Percentiles rank a stretch among this genome's conserved stretches.
These are phyloP conservation scores for Rugonectria rugulosa DNA, from an alignment of 2,329 filamentous ascomycete genomes.

Conservation along the genomic window DNA sequence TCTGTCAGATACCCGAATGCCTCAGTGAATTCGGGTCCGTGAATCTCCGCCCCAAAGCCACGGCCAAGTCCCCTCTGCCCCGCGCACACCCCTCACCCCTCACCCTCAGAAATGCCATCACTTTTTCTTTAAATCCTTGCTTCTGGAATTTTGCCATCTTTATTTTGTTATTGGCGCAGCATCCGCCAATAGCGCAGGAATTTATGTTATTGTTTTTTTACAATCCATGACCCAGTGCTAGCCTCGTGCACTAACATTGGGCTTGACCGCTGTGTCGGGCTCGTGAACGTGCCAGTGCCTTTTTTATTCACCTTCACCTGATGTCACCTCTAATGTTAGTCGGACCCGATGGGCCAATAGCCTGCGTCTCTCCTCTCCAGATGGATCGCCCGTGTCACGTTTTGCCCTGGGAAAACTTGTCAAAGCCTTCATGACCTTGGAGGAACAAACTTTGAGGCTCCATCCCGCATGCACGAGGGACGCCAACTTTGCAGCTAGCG, in stretches of 20 bases:
- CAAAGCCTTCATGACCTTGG: no score
- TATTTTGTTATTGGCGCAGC: background rate
- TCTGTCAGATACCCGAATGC: no score
- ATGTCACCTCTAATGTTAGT: no score
- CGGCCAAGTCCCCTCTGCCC: no score
- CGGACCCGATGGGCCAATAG: no score
- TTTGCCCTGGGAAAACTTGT: no score
- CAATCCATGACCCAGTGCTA: background rate
- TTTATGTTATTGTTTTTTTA: background rate
- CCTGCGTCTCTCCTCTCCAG: no score
- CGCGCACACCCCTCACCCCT: background rate
- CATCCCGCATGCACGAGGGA: constrained; percentile 6
- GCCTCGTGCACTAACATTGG: background rate
- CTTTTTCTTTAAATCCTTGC: background rate
- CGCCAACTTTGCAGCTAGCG: constrained; percentile 7
- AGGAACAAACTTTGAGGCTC: no score
- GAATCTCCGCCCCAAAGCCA: background rate
- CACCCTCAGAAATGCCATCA: background rate
- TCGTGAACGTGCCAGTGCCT: constrained; percentile 1
- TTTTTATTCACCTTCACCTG: no score
- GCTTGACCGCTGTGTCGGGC: constrained; percentile 16
- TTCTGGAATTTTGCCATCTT: background rate
- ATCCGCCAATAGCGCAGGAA: constrained; percentile 6
- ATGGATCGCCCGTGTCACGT: no score
- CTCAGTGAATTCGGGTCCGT: background rate